Percentiles rank a stretch among this genome's conserved stretches.
Evolutionary conservation across 129 eudicot genomes (phyloP).

Genomic region (Pittosporum tobira): DNA sequence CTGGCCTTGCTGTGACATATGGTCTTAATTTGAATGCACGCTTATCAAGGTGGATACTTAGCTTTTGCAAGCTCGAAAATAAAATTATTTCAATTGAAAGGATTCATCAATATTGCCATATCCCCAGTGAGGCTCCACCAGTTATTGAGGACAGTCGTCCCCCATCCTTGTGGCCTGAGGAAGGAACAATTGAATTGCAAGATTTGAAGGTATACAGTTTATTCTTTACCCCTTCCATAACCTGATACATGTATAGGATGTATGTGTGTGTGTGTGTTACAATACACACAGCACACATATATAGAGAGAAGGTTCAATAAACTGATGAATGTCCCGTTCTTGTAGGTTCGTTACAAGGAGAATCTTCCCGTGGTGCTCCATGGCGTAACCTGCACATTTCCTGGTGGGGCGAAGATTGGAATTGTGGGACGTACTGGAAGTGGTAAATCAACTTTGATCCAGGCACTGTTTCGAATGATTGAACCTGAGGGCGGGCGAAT

Average conservation of each 20-base stretch:
- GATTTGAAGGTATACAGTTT: conserved; percentile 55
- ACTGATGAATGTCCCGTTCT: conserved; percentile 3
- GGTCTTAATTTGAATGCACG: conserved; percentile 76
- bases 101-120: conserved; percentile 74
- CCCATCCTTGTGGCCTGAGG: conserved; percentile 74
- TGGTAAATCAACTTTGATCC: conserved; percentile 91
- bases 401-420: conserved; percentile 86
- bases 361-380: conserved; percentile 80
- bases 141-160: conserved; percentile 58
- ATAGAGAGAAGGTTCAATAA: neutral
- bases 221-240: neutral
- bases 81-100: conserved; percentile 89
- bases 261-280: no score
- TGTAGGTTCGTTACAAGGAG: conserved; percentile 81
- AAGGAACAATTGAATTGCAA: conserved; percentile 64
- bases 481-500: conserved; percentile 80
- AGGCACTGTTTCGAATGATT: conserved; percentile 72
- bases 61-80: conserved; percentile 86
- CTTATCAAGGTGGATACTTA: conserved; percentile 68
- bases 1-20: conserved; percentile 89
- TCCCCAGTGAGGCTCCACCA: conserved; percentile 86
- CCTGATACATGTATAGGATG: no score
- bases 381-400: conserved; percentile 65
- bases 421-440: conserved; percentile 98
- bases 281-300: no score